Conservation (phyloP, 78 protist species). For the Chrysochromulina parva region DNA sequence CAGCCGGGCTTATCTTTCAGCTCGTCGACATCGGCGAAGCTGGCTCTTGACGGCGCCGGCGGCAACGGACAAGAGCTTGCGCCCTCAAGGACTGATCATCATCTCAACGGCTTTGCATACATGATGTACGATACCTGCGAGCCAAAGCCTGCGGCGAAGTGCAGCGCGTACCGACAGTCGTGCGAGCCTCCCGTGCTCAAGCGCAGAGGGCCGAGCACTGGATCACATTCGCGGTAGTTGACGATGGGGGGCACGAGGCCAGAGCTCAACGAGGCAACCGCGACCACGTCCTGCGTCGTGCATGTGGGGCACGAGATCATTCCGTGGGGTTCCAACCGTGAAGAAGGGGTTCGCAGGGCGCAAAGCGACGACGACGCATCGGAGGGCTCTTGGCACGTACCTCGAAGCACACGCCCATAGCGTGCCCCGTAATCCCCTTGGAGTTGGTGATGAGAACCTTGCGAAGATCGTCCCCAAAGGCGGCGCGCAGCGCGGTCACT, state of each 20-base stretch:
- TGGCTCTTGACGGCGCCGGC: too few species aligned
- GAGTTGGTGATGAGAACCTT: background rate
- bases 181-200: background rate
- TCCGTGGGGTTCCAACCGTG: too few species aligned
- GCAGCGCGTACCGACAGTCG: background rate
- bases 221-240: background rate
- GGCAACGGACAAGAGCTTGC: too few species aligned
- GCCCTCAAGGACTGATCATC: too few species aligned
- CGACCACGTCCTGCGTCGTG: background rate
- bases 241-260: background rate
- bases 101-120: background rate
- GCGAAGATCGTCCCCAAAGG: background rate
- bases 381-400: too few species aligned
- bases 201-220: background rate
- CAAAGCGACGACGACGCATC: too few species aligned
- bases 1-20: too few species aligned
- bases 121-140: slow-evolving; percentile 4
- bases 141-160: slow-evolving; percentile 30
- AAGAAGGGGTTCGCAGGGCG: too few species aligned
- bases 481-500: background rate
- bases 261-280: background rate
- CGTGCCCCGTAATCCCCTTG: slow-evolving; percentile 6
- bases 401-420: slow-evolving; percentile 25
- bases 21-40: too few species aligned
- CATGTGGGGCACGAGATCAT: too few species aligned